Evolutionary conservation across 2,329 filamentous ascomycete genomes (phyloP).

Genomic region (Ascomycota sp.): DNA sequence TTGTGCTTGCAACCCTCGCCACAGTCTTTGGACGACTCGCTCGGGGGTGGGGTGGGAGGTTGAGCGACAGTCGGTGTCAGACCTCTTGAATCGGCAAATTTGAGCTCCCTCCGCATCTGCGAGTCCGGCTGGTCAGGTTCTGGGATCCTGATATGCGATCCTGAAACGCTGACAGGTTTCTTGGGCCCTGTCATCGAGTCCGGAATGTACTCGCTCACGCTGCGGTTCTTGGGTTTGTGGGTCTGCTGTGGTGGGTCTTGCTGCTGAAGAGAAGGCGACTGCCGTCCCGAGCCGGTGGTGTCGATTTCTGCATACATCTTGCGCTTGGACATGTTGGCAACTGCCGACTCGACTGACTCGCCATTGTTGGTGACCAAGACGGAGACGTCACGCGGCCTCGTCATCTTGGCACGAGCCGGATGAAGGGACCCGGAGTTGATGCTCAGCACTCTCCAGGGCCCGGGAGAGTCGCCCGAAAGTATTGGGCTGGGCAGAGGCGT

Average conservation of each 20-base stretch:
- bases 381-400: slow-evolving; percentile 12
- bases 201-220: slow-evolving; percentile 73
- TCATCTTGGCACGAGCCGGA: slow-evolving; percentile 7
- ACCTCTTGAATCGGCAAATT: slow-evolving; percentile 61
- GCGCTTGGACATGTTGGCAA: slow-evolving; percentile 32
- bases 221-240: slow-evolving; percentile 51
- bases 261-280: slow-evolving; percentile 5
- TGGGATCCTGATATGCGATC: slow-evolving; percentile 27
- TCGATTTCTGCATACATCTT: slow-evolving; percentile 26
- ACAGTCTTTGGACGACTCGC: slow-evolving; percentile 39
- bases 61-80: slow-evolving; percentile 38
- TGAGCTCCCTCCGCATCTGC: slow-evolving; percentile 51
- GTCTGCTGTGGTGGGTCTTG: slow-evolving; percentile 5
- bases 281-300: slow-evolving; percentile 12
- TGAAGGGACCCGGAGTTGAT: slow-evolving; percentile 23
- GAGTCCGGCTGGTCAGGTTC: slow-evolving; percentile 19
- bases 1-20: slow-evolving; percentile 20
- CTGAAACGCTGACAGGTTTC: slow-evolving; percentile 54
- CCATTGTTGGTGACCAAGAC: slow-evolving; percentile 28
- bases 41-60: slow-evolving; percentile 65
- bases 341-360: slow-evolving; percentile 29
- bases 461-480: slow-evolving; percentile 41
- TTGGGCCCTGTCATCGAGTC: slow-evolving; percentile 48
- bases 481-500: slow-evolving; percentile 64
- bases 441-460: slow-evolving; percentile 40